Base-by-base conservation (phyloP, 1,284 basidiomycete species). In the Malassezia caprae region DNA sequence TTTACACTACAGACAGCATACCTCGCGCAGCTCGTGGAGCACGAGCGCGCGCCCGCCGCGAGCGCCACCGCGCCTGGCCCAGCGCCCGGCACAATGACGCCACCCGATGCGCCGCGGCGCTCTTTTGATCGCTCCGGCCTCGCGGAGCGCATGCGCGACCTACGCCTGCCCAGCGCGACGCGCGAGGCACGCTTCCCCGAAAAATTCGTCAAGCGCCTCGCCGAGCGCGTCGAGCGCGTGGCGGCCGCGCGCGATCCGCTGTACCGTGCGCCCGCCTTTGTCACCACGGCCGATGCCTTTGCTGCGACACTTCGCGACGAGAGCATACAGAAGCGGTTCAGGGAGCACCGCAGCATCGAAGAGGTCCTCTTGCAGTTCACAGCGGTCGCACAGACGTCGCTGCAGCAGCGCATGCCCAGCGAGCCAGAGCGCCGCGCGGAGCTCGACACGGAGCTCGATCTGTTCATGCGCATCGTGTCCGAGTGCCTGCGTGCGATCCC, bases 321-420 rank as follows among this genome's bases (percentile, higher is more conserved):
- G 8, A 51, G 53, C 1, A 68, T 69, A 32, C 61, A 65, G 32
- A 65, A 65, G 37, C 68, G 65, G 68, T 85, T 96, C 82, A 89
- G 90, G 75, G 90, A 96, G 75, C 91, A 90, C 68, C 81, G 94
- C 44, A 94, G 93, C 78, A 87, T 96, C 50, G 94, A 99, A 76
- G 90, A 96, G 63, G 83, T 98, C 56, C 93, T 99, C 59, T 80
- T 98, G 48, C 86, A 87, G 80, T 96, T 96, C 69, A 90, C 91
- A 13, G 88, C 90, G 2, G 84, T 89, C 41, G 87, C 72, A 0
- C 69, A 73, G 41, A 58, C 60, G 7, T 57, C 61, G 44, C 52
- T 73, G 35, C 59, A 84, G 79, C 93, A 94, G 76, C 75, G 87
- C 84, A 49, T 64, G 2, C 30, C 69, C 82, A 78, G 77, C n/a